Conservation (phyloP, 2,329 filamentous ascomycete species). For the Aspergillus sp. region DNA sequence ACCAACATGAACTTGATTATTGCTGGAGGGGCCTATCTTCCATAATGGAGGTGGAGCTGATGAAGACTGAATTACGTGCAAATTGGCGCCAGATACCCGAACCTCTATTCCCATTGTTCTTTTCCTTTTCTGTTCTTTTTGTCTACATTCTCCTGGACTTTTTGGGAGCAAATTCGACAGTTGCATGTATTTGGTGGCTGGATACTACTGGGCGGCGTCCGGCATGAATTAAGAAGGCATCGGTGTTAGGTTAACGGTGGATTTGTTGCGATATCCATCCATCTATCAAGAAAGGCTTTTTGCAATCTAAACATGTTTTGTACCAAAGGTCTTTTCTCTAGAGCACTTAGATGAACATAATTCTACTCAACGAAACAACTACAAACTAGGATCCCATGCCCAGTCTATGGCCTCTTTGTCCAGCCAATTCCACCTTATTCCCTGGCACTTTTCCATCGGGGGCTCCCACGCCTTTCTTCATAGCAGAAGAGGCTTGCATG, state of each 20-base stretch:
- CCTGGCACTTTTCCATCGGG: too few species aligned
- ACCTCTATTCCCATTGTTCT: neutral
- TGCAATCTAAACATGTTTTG: too few species aligned
- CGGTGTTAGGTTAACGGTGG: too few species aligned
- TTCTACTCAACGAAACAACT: too few species aligned
- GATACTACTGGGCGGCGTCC: neutral
- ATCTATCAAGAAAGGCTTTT: too few species aligned
- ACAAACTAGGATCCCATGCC: too few species aligned
- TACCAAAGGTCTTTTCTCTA: too few species aligned
- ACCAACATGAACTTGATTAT: constrained; percentile 93
- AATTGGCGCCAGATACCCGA: constrained; percentile 16
- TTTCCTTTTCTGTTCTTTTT: neutral
- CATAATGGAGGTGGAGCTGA: constrained; percentile 24
- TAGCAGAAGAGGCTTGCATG: constrained; percentile 45
- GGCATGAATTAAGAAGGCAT: too few species aligned
- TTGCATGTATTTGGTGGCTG: neutral
- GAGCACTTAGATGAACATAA: too few species aligned
- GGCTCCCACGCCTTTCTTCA: constrained; percentile 29
- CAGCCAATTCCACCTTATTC: too few species aligned
- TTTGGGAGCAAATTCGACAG: neutral
- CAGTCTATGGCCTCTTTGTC: too few species aligned
- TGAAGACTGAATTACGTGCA: constrained; percentile 4
- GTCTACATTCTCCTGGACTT: neutral
- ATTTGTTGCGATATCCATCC: too few species aligned
- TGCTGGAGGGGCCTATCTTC: constrained; percentile 69